Conservation (phyloP, 2,329 filamentous ascomycete genomes). For the Aspergillus hortae region DNA sequence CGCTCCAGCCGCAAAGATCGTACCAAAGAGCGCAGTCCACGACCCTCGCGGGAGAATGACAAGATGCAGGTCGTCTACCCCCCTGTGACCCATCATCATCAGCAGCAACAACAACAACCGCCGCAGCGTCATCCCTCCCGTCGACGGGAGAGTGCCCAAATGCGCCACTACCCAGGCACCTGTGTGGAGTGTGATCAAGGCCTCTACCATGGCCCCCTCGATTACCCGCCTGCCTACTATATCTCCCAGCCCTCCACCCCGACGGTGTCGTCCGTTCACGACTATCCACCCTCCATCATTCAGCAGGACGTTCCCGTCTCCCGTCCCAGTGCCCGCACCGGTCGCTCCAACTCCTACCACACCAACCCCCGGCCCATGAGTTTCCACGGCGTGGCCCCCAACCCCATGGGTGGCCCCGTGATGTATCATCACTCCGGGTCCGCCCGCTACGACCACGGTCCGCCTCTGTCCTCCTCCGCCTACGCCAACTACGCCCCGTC, state of each 20-base stretch:
- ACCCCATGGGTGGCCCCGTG: conserved; percentile 22
- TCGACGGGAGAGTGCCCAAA: conserved; percentile 28
- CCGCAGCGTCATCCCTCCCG: conserved; percentile 32
- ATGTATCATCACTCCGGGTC: conserved; percentile 26
- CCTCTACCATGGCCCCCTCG: conserved; percentile 32
- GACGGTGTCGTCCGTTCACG: conserved; percentile 16
- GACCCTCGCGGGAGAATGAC: conserved; percentile 26
- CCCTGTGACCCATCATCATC: conserved; percentile 24
- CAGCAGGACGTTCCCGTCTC: conserved; percentile 33
- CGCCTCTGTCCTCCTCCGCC: conserved; percentile 35
- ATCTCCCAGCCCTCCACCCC: conserved; percentile 22
- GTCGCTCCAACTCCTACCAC: conserved; percentile 36
- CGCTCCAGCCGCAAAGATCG: conserved; percentile 31
- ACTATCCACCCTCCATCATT: conserved; percentile 31
- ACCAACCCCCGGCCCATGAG: conserved; percentile 35
- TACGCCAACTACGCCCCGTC: conserved; percentile 34
- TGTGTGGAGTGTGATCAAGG: conserved; percentile 36
- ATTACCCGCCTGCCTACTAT: conserved; percentile 26
- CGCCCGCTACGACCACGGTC: conserved; percentile 32
- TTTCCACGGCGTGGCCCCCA: conserved; percentile 34
- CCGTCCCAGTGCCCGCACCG: conserved; percentile 24
- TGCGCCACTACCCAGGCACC: conserved; percentile 28
- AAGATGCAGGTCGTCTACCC: conserved; percentile 34
- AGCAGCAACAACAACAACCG: conserved; percentile 19
- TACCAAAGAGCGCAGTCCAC: conserved; percentile 26